A percentile compares a stretch with the other conserved stretches of the same genome.
phyloP scores from a whole-genome alignment of 257 asterid species.

The Nicotiana paniculata region DNA sequence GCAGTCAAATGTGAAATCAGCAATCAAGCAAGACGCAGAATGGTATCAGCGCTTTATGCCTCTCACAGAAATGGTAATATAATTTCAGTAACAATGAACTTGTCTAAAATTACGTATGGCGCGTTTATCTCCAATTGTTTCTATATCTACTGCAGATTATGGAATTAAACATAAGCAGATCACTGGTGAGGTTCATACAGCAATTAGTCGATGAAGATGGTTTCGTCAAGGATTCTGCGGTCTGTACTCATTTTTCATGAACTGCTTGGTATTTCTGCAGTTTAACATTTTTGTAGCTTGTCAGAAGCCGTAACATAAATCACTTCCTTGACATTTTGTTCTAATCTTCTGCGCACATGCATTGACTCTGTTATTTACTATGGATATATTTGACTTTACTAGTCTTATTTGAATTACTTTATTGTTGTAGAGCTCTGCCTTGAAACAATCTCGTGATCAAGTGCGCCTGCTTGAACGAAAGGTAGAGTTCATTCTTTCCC shows the following conservation, averaged over 20 bases:
- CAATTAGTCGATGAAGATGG: constrained; percentile 93
- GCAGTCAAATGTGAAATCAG: constrained; percentile 70
- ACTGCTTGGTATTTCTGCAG: neutral
- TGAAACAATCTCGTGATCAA: constrained; percentile 76
- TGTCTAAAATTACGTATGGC: neutral
- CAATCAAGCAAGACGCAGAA: constrained; percentile 66
- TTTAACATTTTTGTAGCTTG: neutral
- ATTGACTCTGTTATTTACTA: neutral
- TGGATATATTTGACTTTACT: neutral
- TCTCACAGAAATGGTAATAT: constrained; percentile 64
- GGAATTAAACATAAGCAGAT: constrained; percentile 50
- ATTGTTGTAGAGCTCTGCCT: constrained; percentile 60
- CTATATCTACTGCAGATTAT: constrained; percentile 50
- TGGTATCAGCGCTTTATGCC: constrained; percentile 81
- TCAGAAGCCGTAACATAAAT: neutral
- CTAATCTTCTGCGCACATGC: neutral
- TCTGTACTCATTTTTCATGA: constrained; percentile 27
- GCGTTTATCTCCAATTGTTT: constrained; percentile 9
- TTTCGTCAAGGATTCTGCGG: constrained; percentile 93
- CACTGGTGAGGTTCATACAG: constrained; percentile 56
- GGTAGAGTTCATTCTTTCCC: constrained; percentile 33
- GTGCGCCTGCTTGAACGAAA: constrained; percentile 73
- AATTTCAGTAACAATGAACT: constrained; percentile 1
- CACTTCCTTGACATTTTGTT: neutral
- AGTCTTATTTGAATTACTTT: constrained; percentile 17